Evolutionary conservation across 176 grass and related monocot genomes (phyloP), one percentile per base, ranked within the genome.

Genomic region (Eragrostis curvula): DNA sequence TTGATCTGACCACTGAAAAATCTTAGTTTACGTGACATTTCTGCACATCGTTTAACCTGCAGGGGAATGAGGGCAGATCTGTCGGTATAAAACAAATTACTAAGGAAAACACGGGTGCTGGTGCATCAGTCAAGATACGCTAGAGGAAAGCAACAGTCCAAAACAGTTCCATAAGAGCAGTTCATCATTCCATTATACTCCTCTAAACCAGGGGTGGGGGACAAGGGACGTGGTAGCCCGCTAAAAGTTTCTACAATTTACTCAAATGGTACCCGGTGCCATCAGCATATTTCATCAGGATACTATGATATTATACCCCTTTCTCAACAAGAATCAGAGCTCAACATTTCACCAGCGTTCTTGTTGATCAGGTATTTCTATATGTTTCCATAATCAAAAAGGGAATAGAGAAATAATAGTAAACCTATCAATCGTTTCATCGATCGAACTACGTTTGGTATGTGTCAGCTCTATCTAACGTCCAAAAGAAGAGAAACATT

Each of bases 1-100:
- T 79, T 88, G 75, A 94, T 96, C 84, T 99, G 97, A 74, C 96
- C 93, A 75, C 68, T 92, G 49, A 99, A 90, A 88, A 94, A 99
- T 57, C 86, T 89, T 82, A 99, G 77, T 81, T 99, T 99, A 55
- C 97, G 93, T 67, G 85, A 90, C 97, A 96, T 99, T 75, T 99
- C 97, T 65, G 93, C 89, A 84, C 97, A 99, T 47, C 91, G 83
- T 78, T 96, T 99, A 53, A 96, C 93, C 97, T 99, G 70, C 56
- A 80, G 66, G 23, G 52, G 29, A 53, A 67, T 36, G 36, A 12
- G 9, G 5, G 41, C n/a, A 58, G 0, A 20, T 63, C 70, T 85
- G 46, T 72, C 25, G 76, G 77, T 7, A 70, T 57, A n/a, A 64
- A 79, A 85, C 14, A 71, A 28, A 16, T 55, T 65, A 66, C 17